Base-by-base conservation (phyloP, 257 asterid genomes). In the Eustoma russellianum region DNA sequence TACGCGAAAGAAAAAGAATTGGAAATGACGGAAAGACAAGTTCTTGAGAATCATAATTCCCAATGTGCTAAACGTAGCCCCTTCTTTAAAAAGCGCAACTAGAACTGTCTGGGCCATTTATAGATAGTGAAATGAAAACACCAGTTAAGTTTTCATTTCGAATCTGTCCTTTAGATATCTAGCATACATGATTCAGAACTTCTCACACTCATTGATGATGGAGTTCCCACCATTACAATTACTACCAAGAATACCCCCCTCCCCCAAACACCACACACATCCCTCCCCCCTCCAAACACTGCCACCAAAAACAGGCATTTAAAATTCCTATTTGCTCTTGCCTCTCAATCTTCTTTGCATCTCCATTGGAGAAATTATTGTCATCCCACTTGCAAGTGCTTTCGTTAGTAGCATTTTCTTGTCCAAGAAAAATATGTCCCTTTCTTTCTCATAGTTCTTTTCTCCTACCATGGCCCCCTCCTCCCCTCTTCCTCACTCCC, bases 151-250 rank as follows among this genome's bases (percentile, higher is more conserved):
- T 46, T 45, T 68, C 73, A 14, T 74, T 66, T 24, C 76, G 75
- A 64, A 68, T 75, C 71, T 49, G 79, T 79, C 76, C 63, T 56
- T 55, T 6, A 69, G 57, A 61, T 56, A n/a, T 52, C 7, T 49
- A 48, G 43, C 43, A 52, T 46, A 45, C 41, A 44, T 17, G 49
- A 55, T 46, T 55, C 38, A 38, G 19, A 52, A 2, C 38, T 33
- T 48, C 62, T 60, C 53, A 56, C 63, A 62, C 54, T 50, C 57
- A 67, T 53, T 68, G 53, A 72, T 66, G 58, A 62, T 66, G 77
- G 74, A 71, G 65, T 64, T 71, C 70, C 81, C 79, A 70, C 71
- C 62, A 67, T 50, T 41, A 51, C 63, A 64, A 63, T 54, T 33
- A 60, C 57, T 33, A 46, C 57, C 60, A 40, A 56, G 61, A 46